These are phyloP conservation scores for Syzygium malaccense DNA, from an alignment of 441 rosid species.

Conservation along the genomic window DNA sequence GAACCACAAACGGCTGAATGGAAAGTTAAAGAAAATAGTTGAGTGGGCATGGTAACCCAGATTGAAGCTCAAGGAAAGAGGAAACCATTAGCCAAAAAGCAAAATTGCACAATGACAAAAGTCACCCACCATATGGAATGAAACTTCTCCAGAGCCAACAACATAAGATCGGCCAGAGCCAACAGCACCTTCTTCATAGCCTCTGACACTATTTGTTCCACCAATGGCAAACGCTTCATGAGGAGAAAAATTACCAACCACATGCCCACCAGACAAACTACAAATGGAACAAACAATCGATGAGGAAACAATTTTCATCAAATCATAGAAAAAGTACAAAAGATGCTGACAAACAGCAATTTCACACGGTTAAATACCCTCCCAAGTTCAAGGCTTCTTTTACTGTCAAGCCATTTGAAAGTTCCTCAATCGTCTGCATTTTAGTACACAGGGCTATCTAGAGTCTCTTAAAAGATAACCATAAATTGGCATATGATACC, in stretches of 20 bases:
- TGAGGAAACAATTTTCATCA: not conserved
- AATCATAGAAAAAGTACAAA: not conserved
- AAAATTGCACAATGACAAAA: not conserved
- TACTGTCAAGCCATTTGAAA: not conserved
- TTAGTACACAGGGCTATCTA: not conserved
- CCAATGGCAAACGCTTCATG: slow-evolving; percentile 94
- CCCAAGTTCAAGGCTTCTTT: not conserved
- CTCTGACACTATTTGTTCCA: slow-evolving; percentile 94
- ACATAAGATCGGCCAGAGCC: slow-evolving; percentile 88
- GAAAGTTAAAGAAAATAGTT: not conserved
- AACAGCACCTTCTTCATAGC: slow-evolving; percentile 95
- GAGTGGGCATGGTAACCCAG: not conserved
- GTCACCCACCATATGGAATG: slow-evolving; percentile 71
- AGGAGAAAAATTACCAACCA: slow-evolving; percentile 83
- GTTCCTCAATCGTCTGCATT: not conserved
- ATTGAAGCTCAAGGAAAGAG: not conserved
- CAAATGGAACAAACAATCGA: not conserved
- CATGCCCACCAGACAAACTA: slow-evolving; percentile 82
- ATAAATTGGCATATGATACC: slow-evolving; percentile 23
- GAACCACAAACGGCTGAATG: not conserved
- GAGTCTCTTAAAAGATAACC: not conserved
- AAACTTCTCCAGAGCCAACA: slow-evolving; percentile 79
- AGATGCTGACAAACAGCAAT: not conserved
- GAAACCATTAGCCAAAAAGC: not conserved
- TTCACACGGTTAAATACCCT: not conserved